Base-by-base conservation (phyloP, 1,139 yeast genomes). In the Meyerozyma athensensis region DNA sequence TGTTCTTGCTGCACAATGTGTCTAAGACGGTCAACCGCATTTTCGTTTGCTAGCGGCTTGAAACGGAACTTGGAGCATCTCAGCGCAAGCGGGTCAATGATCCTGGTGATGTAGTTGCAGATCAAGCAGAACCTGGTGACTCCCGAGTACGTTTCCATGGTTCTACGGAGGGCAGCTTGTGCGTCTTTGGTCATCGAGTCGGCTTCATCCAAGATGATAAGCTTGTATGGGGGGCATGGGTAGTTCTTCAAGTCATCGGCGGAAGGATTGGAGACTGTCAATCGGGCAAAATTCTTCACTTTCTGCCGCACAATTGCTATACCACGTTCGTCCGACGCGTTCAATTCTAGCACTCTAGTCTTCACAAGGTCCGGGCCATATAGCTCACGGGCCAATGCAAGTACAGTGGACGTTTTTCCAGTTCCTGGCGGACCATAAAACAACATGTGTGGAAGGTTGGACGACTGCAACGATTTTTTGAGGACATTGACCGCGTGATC, bases 151-250 rank as follows among this genome's bases (percentile, higher is more conserved):
- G 84, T 86, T 58, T 92, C 99, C 96, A 92, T 92, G 2, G 97
- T 92, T 59, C 98, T 76, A 63, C 98, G 78, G 43, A 92, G 67
- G 0, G 98, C 98, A 35, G 92, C 77, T 58, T 92, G 98, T 0
- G 98, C 98, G 59, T 92, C 98, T 35, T 86, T 79, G n/a, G 98
- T 92, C 98, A 92, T 92, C 14, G 95, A 86, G 58, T 92, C 98
- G 0, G 98, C 98, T 61, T 92, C 98, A 63, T 92, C 97, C 39
- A 90, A 61, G 35, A 87, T 84, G 43, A 81, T 78, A 49, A 85
- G 82, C 56, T 90, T 90, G 60, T 84, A 90, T 5, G 96, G 96
- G 2, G 97, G 97, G 56, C 97, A 92, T 1, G 97, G 97, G 58
- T 87, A 87, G 12, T 79, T 72, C 28, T 67, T 76, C 41, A 74